phyloP scores from a whole-genome alignment of 176 grass and related monocot genomes.

The Aegilops longissima region DNA sequence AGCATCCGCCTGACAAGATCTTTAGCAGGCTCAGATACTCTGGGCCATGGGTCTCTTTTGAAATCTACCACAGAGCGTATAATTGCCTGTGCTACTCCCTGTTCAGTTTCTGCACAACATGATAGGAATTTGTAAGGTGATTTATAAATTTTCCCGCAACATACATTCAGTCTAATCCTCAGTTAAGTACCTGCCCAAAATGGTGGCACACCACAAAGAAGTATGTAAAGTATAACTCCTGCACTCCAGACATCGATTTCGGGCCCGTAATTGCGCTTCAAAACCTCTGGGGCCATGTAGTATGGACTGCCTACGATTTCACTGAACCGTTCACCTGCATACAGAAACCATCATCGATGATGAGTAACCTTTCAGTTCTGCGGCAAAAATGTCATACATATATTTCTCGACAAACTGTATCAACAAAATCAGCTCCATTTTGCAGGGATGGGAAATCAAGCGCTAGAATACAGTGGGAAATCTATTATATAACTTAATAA shows the following conservation, averaged over 20 bases:
- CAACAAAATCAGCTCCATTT: constrained; percentile 24
- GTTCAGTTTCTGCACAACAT: constrained; percentile 74
- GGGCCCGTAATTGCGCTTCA: constrained; percentile 92
- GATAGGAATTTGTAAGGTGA: neutral
- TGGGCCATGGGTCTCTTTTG: constrained; percentile 93
- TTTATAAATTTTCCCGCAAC: neutral
- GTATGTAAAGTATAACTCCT: constrained; percentile 96
- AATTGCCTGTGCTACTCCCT: constrained; percentile 95
- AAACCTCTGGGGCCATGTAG: constrained; percentile 99
- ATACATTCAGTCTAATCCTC: neutral
- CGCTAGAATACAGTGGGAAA: neutral
- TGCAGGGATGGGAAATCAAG: constrained; percentile 19
- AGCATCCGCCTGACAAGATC: constrained; percentile 93
- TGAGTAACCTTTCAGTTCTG: constrained; percentile 10
- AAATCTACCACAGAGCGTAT: constrained; percentile 87
- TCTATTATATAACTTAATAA: neutral
- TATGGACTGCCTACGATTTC: constrained; percentile 99
- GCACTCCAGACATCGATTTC: constrained; percentile 99
- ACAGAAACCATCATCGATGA: neutral
- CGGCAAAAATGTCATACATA: neutral
- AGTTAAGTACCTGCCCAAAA: constrained; percentile 88
- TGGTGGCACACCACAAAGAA: constrained; percentile 91
- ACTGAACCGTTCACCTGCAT: constrained; percentile 71
- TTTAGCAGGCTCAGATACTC: constrained; percentile 91
- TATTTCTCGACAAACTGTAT: constrained; percentile 8